Conservation (phyloP, 1,139 yeast genomes). For the Sugiyamaella xylanicola region DNA sequence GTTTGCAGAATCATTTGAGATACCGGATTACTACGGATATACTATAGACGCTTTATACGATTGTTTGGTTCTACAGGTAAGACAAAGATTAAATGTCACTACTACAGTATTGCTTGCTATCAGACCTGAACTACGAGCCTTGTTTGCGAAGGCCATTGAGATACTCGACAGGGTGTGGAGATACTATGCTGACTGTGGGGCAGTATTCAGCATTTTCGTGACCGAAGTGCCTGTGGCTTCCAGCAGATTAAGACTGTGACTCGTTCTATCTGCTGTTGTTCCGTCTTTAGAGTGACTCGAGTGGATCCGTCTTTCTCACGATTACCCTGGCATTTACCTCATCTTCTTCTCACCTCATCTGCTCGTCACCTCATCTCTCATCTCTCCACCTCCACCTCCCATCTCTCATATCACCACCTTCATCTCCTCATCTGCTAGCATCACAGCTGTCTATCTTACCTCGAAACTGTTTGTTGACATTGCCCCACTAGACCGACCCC, state of each 20-base stretch:
- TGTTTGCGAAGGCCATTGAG: conserved; percentile 13
- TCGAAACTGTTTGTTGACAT: too few species aligned
- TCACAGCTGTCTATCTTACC: too few species aligned
- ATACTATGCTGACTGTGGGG: conserved; percentile 18
- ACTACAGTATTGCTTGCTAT: conserved; percentile 20
- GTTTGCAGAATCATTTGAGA: conserved; percentile 27
- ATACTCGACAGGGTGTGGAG: conserved; percentile 21
- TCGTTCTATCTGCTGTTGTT: not conserved
- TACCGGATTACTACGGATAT: conserved; percentile 29
- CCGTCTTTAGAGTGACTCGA: not conserved
- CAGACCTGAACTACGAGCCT: conserved; percentile 8
- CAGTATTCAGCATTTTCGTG: conserved; percentile 16
- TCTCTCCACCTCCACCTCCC: too few species aligned
- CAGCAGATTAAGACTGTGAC: conserved; percentile 1
- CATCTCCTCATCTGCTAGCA: too few species aligned
- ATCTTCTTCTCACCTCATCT: too few species aligned
- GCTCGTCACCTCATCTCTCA: too few species aligned
- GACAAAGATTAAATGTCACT: conserved; percentile 8
- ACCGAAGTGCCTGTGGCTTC: conserved; percentile 17
- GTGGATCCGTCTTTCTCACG: too few species aligned
- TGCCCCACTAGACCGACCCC: too few species aligned
- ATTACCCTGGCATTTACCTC: too few species aligned
- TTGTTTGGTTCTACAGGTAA: conserved; percentile 23
- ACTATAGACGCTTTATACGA: conserved; percentile 28
- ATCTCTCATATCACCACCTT: too few species aligned